Evolutionary conservation across 495 filamentous ascomycete species (phyloP).

Genomic region (Penicillium salamii): DNA sequence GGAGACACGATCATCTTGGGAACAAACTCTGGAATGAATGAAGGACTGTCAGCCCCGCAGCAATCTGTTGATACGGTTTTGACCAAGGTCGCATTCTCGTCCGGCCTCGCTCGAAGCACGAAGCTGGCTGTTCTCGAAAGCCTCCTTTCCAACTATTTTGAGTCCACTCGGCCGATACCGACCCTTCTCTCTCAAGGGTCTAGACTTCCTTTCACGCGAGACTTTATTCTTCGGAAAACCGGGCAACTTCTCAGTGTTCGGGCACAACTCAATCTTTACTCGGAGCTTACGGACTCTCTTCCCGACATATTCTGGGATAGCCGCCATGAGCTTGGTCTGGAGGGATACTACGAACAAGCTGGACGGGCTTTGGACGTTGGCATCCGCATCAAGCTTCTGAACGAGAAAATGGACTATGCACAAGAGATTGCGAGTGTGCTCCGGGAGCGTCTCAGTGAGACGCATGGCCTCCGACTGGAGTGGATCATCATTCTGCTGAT

Average conservation of each 20-base stretch:
- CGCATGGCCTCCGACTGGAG: constrained; percentile 81
- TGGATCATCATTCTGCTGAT: constrained; percentile 97
- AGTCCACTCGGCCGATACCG: constrained; percentile 77
- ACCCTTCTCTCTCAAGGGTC: constrained; percentile 63
- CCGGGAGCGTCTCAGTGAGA: constrained; percentile 84
- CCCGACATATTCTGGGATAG: constrained; percentile 98
- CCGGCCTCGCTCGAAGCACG: constrained; percentile 89
- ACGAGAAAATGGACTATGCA: constrained; percentile 97
- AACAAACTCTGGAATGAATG: constrained; percentile 50
- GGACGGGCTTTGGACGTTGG: constrained; percentile 87
- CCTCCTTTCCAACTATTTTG: constrained; percentile 77
- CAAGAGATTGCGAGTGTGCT: constrained; percentile 91
- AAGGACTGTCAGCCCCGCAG: constrained; percentile 14
- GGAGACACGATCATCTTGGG: constrained; percentile 90
- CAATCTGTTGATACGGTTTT: constrained; percentile 71
- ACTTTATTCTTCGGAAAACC: constrained; percentile 87
- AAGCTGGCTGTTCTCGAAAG: constrained; percentile 93
- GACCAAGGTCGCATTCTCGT: constrained; percentile 94
- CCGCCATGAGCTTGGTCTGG: constrained; percentile 77
- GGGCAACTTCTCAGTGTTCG: constrained; percentile 88
- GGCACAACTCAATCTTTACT: constrained; percentile 93
- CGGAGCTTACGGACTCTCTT: constrained; percentile 90
- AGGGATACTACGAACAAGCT: constrained; percentile 92
- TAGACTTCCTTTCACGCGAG: constrained; percentile 65
- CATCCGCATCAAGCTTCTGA: constrained; percentile 86